Evolutionary conservation across 306 rosid genomes (phyloP), one percentile per base, ranked within the genome.

Genomic region (Acacia acuminata): DNA sequence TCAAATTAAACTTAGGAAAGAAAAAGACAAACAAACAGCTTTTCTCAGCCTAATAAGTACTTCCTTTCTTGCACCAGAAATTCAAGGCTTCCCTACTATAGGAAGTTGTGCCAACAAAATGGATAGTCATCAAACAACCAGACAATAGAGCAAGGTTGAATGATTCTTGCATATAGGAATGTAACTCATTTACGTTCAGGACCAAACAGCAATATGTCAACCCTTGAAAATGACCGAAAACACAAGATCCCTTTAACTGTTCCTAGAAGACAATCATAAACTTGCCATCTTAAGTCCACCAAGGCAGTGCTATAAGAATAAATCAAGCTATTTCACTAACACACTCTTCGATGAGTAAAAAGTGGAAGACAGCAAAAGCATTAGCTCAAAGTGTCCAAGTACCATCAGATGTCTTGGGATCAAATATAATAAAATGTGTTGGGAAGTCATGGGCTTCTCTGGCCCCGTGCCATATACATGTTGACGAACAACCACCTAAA

Each of bases 391-490:
- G 76, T 27, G 15, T 51, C 16, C 48, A 7, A 73, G n/a, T 47
- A 73, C 53, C 80, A 65, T 38, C 60, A 73, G 64, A 5, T 50
- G 51, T 60, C 83, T 47, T 27, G 73, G 34, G 55, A 79, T 58
- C 65, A 58, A 7, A 58, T 38, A 76, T 17, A 81, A 38, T 27
- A 10, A 71, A 30, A 61, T 56, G 40, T 64, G 22, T 61, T 43
- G 6, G 70, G 20, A 32, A 60, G 36, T 58, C 9, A 10, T 58
- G 65, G 32, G 27, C 27, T 10, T 22, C 30, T 8, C 24, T n/a
- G 58, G 79, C 51, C 60, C 22, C 7, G 60, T 51, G 22, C 60
- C 48, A 78, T 50, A 68, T 50, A 50, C 55, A 71, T 38, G 67
- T 5, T 25, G 75, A 38, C 9, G 42, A 64, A 77, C 69, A 72